Conservation (phyloP, 2,329 filamentous ascomycete genomes). For the Nigrograna mackinnonii region DNA sequence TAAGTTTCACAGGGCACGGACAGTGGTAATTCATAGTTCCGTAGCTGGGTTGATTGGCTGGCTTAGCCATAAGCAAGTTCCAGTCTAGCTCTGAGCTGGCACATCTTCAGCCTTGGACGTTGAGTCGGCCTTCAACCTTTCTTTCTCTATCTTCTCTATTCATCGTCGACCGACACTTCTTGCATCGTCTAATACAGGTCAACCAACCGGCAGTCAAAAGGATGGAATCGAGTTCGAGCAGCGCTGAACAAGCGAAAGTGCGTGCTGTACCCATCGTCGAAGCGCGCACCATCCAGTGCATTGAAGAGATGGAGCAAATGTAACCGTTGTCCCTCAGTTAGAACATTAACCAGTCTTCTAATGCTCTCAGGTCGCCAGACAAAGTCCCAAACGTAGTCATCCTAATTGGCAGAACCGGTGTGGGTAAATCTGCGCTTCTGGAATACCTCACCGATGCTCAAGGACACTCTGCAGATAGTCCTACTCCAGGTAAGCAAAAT, state of each 20-base stretch:
- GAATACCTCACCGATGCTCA: background rate
- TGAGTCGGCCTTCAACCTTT: background rate
- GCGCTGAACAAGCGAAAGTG: background rate
- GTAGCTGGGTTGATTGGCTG: too few species aligned
- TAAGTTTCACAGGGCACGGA: too few species aligned
- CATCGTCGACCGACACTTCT: background rate
- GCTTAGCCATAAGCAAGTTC: too few species aligned
- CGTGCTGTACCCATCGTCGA: background rate
- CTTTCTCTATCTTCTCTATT: background rate
- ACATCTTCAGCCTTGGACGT: background rate
- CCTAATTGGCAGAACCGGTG: slow-evolving; percentile 1
- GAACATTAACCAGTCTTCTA: background rate
- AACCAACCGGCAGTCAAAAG: background rate
- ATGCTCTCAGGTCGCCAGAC: background rate
- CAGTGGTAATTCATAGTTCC: too few species aligned
- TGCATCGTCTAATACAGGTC: too few species aligned
- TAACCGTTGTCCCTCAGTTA: background rate
- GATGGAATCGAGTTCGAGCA: background rate
- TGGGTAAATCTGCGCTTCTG: slow-evolving; percentile 1
- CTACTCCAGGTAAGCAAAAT: background rate
- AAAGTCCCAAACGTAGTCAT: background rate
- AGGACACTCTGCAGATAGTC: background rate
- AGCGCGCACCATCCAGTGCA: background rate
- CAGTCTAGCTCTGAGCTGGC: background rate
- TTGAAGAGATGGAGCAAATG: background rate